Evolutionary conservation across 2,329 filamentous ascomycete genomes (phyloP).

Genomic region (Pseudogymnoascus sp.): DNA sequence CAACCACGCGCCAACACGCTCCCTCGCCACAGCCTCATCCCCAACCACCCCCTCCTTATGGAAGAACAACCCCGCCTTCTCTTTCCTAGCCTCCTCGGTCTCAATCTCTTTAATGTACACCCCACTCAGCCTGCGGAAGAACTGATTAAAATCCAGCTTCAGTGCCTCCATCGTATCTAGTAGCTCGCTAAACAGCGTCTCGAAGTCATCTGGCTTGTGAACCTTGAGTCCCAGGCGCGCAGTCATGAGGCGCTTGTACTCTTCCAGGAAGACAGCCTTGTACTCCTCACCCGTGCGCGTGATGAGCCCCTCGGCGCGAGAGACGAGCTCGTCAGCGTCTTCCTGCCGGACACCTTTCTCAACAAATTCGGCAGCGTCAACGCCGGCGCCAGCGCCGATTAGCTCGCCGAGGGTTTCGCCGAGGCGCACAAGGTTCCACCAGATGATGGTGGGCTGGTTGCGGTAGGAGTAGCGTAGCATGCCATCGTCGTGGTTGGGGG

Average conservation of each 20-base stretch:
- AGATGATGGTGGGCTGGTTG: conserved; percentile 92
- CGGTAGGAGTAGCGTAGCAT: conserved; percentile 82
- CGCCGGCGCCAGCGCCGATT: conserved; percentile 63
- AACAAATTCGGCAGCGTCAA: conserved; percentile 65
- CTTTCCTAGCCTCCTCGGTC: conserved; percentile 52
- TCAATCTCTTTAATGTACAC: conserved; percentile 55
- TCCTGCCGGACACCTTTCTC: conserved; percentile 62
- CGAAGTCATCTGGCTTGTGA: conserved; percentile 65
- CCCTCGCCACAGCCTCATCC: conserved; percentile 55
- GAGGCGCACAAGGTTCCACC: conserved; percentile 94
- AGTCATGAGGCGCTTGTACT: conserved; percentile 83
- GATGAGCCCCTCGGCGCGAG: conserved; percentile 77
- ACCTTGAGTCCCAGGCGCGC: conserved; percentile 66
- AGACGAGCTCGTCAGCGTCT: conserved; percentile 60
- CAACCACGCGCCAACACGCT: conserved; percentile 69
- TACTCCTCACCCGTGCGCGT: conserved; percentile 76
- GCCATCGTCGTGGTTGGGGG: conserved; percentile 92
- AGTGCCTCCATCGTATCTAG: conserved; percentile 73
- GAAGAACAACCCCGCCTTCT: conserved; percentile 68
- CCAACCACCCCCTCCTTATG: conserved; percentile 61
- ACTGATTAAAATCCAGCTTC: conserved; percentile 88
- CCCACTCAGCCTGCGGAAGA: conserved; percentile 70
- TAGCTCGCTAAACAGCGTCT: conserved; percentile 69
- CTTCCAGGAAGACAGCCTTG: conserved; percentile 74
- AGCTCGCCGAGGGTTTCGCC: conserved; percentile 85